phyloP scores from a whole-genome alignment of 1,139 yeast genomes.

The Candida sojae region DNA sequence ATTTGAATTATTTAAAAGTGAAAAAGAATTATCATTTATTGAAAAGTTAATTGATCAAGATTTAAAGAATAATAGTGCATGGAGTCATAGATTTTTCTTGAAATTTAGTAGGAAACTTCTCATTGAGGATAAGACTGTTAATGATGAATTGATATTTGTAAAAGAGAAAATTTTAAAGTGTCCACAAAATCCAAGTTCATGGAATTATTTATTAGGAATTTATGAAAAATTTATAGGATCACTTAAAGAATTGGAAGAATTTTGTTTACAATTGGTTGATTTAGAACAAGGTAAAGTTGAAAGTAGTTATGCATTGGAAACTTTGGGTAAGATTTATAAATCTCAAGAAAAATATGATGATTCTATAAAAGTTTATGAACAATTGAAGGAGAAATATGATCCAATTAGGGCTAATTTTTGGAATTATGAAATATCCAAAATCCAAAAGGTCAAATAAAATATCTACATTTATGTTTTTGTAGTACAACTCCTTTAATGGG shows the following conservation, averaged over 20 bases:
- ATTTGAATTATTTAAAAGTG: constrained; percentile 47
- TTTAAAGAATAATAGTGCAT: constrained; percentile 87
- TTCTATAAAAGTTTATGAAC: constrained; percentile 46
- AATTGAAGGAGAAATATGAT: constrained; percentile 56
- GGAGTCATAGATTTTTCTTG: constrained; percentile 83
- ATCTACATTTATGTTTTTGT: too few relatives aligned
- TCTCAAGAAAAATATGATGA: constrained; percentile 25
- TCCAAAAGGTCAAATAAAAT: neutral
- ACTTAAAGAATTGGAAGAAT: constrained; percentile 38
- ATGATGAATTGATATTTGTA: constrained; percentile 40
- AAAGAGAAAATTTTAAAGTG: constrained; percentile 50
- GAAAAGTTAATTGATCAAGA: constrained; percentile 57
- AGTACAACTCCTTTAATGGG: too few relatives aligned
- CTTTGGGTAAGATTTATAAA: constrained; percentile 53
- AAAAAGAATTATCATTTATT: constrained; percentile 55
- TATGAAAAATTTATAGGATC: constrained; percentile 34
- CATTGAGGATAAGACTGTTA: constrained; percentile 20
- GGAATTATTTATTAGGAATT: constrained; percentile 80
- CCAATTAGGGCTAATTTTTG: constrained; percentile 73
- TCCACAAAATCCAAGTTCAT: constrained; percentile 84
- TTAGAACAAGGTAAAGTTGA: constrained; percentile 28
- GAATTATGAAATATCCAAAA: constrained; percentile 32
- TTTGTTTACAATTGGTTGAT: constrained; percentile 46
- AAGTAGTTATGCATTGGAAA: constrained; percentile 69
- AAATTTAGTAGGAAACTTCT: constrained; percentile 27